phyloP scores from a whole-genome alignment of 768 basidiomycete genomes.

The Pleurotus pulmonarius region DNA sequence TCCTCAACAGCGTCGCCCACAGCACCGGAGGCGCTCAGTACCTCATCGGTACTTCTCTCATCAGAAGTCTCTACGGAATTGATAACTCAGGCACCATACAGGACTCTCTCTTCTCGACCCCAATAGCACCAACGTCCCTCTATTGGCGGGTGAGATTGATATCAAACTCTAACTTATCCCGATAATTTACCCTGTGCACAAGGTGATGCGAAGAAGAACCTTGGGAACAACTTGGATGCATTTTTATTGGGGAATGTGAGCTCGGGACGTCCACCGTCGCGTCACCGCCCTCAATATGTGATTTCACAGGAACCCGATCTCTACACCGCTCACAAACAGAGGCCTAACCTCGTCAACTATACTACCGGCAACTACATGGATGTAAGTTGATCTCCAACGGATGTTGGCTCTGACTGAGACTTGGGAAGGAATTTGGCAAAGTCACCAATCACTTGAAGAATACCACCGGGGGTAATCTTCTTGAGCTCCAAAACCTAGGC shows the following conservation, averaged over 20 bases:
- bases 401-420: not conserved
- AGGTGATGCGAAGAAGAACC: slow-evolving; percentile 29
- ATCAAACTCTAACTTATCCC: not conserved
- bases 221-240: slow-evolving; percentile 39
- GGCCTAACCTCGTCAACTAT: slow-evolving; percentile 42
- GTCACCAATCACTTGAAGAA: slow-evolving; percentile 30
- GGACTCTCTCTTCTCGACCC: slow-evolving; percentile 40
- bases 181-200: slow-evolving; percentile 10
- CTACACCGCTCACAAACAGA: slow-evolving; percentile 39
- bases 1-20: slow-evolving; percentile 33
- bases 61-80: no score
- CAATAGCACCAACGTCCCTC: slow-evolving; percentile 29
- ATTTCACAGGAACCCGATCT: slow-evolving; percentile 54
- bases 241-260: slow-evolving; percentile 47
- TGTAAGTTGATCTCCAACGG: slow-evolving; percentile 21
- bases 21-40: slow-evolving; percentile 26
- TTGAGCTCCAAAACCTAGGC: slow-evolving; percentile 33
- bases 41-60: slow-evolving; percentile 22
- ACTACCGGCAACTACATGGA: slow-evolving; percentile 41
- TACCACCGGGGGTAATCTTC: slow-evolving; percentile 35
- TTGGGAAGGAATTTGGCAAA: slow-evolving; percentile 37
- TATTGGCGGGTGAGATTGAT: slow-evolving; percentile 19
- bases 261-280: not conserved
- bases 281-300: not conserved
- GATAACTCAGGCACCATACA: slow-evolving; percentile 11